A percentile compares a stretch with the other conserved stretches of the same genome.
These are phyloP conservation scores for Coemansia sp. DNA, from an alignment of 192 early-diverging fungal species.

Conservation along the genomic window DNA sequence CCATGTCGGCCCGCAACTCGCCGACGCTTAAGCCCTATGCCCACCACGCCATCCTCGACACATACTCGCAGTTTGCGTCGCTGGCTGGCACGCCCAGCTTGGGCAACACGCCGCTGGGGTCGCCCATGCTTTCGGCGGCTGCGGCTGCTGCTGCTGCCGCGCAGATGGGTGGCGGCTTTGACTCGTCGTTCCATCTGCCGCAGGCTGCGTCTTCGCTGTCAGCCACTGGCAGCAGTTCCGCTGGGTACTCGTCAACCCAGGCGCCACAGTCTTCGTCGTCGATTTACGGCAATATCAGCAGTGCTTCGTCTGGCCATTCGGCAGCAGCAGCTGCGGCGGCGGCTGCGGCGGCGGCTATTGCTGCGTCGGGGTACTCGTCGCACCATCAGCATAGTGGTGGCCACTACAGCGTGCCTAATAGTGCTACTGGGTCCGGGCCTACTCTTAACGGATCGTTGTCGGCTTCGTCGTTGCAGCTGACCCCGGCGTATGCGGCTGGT, in stretches of 20 bases:
- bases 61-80: slow-evolving; percentile 57
- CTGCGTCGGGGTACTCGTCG: not conserved
- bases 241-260: not conserved
- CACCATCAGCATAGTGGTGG: slow-evolving; percentile 11
- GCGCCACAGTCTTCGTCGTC: not conserved
- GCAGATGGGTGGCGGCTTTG: slow-evolving; percentile 47
- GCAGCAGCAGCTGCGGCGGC: slow-evolving; percentile 15
- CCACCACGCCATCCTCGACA: slow-evolving; percentile 38
- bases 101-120: slow-evolving; percentile 50
- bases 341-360: slow-evolving; percentile 16
- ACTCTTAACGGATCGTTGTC: not conserved
- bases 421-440: slow-evolving; percentile 6
- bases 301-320: not conserved
- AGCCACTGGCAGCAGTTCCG: not conserved
- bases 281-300: not conserved
- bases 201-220: slow-evolving; percentile 20
- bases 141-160: slow-evolving; percentile 8
- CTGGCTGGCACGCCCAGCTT: slow-evolving; percentile 51
- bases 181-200: slow-evolving; percentile 51
- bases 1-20: slow-evolving; percentile 54
- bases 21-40: slow-evolving; percentile 45
- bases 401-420: not conserved
- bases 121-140: slow-evolving; percentile 47
- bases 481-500: slow-evolving; percentile 3
- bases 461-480: not conserved